Base-by-base conservation (phyloP, 179 eudicot species). In the Gypsophila paniculata region DNA sequence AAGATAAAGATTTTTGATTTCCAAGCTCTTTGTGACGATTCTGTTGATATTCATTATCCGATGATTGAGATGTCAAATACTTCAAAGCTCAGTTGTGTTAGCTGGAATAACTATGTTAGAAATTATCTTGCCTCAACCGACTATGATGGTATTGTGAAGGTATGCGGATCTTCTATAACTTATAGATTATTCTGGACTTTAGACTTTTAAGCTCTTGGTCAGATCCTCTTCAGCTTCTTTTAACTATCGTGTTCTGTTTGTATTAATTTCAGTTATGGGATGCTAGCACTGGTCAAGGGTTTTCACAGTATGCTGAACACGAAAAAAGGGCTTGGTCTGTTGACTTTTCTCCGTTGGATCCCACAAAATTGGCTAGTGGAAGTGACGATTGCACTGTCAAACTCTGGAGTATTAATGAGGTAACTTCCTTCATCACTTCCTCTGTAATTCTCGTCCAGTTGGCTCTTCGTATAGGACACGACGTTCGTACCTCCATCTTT, bases 81-180 rank as follows among this genome's bases (percentile, higher is more conserved):
- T 77, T 90, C 99, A 68, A 95, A 76, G 81, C 90, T 95, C 63
- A 95, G 98, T 79, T 90, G 90, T 75, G 76, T 91, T 69, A 85
- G 84, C 85, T 95, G 99, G 99, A 95, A 95, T 69, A 84, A 78
- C 74, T 95, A 92, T 73, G 87, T 95, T 75, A 82, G 86, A 79
- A 95, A 95, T 76, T 92, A 91, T 82, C 70, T 95, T 73, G 91
- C 99, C 73, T 92, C 99, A 68, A 88, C 96, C 17, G 99, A 95
- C 79, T 95, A 92, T 73, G 98, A 95, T 80, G 99, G 99, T 61
- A 74, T 80, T 59, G 96, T 95, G 32, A 90, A 95, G 99, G 99
- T 95, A 15, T 68, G 88, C 78, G 12, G 19, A 8, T 62, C 25
- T 72, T 51, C 29, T 68, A 17, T 18, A 17, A n/a, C n/a, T n/a